phyloP scores from a whole-genome alignment of 73 alveolate genomes.

The Tetrahymena thermophila region DNA sequence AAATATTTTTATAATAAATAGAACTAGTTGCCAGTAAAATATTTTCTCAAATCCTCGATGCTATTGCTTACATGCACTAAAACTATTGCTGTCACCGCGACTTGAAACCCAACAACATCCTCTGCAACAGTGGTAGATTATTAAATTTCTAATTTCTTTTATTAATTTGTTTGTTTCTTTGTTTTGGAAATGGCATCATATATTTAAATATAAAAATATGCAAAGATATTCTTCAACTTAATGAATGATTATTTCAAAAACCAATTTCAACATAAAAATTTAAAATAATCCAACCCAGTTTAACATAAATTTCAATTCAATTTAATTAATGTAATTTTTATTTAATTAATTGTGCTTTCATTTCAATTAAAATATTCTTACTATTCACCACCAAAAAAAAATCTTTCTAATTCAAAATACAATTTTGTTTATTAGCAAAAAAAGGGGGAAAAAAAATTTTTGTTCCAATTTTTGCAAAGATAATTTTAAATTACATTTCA shows the following conservation, averaged over 20 bases:
- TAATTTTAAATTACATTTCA: no score
- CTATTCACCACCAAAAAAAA: background rate
- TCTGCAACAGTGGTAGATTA: constrained; percentile 21
- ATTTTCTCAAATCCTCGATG: background rate
- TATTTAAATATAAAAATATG: no score
- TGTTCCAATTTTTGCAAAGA: no score
- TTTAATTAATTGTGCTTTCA: no score
- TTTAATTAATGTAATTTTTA: no score
- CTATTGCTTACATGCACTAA: constrained; percentile 24
- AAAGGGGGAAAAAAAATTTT: no score
- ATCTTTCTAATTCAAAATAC: background rate
- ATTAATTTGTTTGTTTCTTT: background rate
- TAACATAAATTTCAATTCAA: background rate
- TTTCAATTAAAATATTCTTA: background rate
- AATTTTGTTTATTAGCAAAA: background rate
- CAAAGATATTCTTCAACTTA: background rate
- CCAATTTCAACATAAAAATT: background rate
- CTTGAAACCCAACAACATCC: constrained; percentile 25
- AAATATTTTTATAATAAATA: background rate
- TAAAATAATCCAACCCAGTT: background rate
- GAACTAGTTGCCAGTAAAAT: background rate
- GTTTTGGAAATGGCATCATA: background rate
- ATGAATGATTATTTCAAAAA: no score
- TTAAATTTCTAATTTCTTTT: background rate
- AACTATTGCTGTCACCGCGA: constrained; percentile 26